These are phyloP conservation scores for Penicillium brasilianum DNA, from an alignment of 2,329 filamentous ascomycete species.

Conservation along the genomic window DNA sequence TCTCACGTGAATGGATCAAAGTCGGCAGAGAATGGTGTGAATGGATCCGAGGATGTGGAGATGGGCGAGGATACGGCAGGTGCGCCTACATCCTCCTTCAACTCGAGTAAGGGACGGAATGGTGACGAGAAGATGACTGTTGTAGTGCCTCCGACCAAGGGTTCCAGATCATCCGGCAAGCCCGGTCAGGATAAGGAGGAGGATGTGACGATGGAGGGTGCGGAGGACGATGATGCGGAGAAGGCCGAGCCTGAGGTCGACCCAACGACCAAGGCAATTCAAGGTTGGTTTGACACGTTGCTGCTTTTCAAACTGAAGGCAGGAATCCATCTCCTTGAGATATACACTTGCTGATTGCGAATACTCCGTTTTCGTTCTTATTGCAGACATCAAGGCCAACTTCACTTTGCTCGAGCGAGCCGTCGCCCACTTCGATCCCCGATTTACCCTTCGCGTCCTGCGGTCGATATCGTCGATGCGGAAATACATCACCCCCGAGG, in stretches of 20 bases:
- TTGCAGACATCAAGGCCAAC: conserved; percentile 88
- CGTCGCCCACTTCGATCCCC: conserved; percentile 88
- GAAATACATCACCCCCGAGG: conserved; percentile 83
- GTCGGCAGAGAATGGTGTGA: conserved; percentile 69
- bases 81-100: conserved; percentile 57
- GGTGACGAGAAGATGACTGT: conserved; percentile 80
- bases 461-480: conserved; percentile 95
- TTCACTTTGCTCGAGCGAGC: conserved; percentile 90
- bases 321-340: not conserved
- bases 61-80: conserved; percentile 69
- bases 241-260: conserved; percentile 53
- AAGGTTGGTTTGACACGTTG: conserved; percentile 42
- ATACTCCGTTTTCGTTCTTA: not conserved
- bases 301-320: not conserved
- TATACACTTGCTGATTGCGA: not conserved
- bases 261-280: conserved; percentile 56
- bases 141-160: conserved; percentile 75
- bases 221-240: conserved; percentile 47
- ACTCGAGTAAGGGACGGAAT: conserved; percentile 70
- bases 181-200: conserved; percentile 66
- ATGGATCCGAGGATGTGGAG: conserved; percentile 70
- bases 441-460: conserved; percentile 92
- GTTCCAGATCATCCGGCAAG: conserved; percentile 62
- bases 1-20: conserved; percentile 70
- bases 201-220: conserved; percentile 73